A percentile compares a stretch with the other conserved stretches of the same genome.
Evolutionary conservation across 805 yeast species (phyloP).

Genomic region (Tanozyma kutaoensis): DNA sequence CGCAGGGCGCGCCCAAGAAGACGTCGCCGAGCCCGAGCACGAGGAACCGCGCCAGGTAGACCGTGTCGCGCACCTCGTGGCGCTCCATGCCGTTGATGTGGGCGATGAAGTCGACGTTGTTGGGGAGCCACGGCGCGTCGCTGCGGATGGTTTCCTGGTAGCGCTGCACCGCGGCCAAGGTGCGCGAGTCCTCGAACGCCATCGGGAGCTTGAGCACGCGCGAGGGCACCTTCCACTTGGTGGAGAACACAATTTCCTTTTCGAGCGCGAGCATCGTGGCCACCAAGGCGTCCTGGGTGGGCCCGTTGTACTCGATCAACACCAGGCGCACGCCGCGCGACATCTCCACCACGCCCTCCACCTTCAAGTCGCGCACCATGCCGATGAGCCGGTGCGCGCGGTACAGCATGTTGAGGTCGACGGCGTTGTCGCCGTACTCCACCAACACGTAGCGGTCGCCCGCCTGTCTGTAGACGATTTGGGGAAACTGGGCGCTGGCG

Average conservation of each 20-base stretch:
- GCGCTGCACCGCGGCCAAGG: conserved; percentile 80
- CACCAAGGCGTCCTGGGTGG: conserved; percentile 51
- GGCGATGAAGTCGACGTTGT: conserved; percentile 91
- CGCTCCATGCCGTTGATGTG: conserved; percentile 74
- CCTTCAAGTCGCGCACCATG: conserved; percentile 48
- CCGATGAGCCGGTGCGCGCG: conserved; percentile 75
- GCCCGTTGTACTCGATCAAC: conserved; percentile 64
- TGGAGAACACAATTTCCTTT: conserved; percentile 54
- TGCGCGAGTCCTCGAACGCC: conserved; percentile 91
- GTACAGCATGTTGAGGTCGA: conserved; percentile 79
- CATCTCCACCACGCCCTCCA: conserved; percentile 85
- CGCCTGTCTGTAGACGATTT: conserved; percentile 84
- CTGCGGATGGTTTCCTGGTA: conserved; percentile 89
- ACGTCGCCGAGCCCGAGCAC: conserved; percentile 96
- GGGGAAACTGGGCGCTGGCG: conserved; percentile 41
- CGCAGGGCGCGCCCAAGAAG: conserved; percentile 96
- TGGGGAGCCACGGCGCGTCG: conserved; percentile 95
- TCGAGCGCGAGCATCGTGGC: conserved; percentile 62
- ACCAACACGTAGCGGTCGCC: conserved; percentile 90
- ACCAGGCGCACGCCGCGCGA: conserved; percentile 96
- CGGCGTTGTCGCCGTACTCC: conserved; percentile 81
- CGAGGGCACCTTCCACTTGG: conserved; percentile 79
- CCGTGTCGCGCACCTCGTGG: conserved; percentile 64
- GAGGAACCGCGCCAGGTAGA: conserved; percentile 81
- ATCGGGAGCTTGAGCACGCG: conserved; percentile 78